These are phyloP conservation scores for Halenospora varia DNA, from an alignment of 495 filamentous ascomycete species.

Conservation along the genomic window DNA sequence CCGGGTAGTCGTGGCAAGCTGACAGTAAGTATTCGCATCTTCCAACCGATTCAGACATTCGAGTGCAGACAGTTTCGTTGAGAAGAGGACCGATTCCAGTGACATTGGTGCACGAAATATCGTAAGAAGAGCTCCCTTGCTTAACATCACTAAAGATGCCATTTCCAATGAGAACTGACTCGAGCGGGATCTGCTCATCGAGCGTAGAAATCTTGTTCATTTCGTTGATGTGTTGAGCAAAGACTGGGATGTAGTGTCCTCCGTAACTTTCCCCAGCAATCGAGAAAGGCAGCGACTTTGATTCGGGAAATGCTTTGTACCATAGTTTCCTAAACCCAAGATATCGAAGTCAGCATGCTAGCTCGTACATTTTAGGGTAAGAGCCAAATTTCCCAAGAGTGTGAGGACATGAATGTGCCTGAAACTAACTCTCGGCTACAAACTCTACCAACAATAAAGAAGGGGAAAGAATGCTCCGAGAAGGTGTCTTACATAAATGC, in stretches of 20 bases:
- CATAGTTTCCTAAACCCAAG: too few species aligned
- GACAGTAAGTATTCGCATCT: slow-evolving; percentile 63
- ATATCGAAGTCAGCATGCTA: too few species aligned
- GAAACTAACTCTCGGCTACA: too few species aligned
- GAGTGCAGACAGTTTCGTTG: slow-evolving; percentile 51
- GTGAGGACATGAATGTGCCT: too few species aligned
- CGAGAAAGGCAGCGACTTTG: slow-evolving; percentile 28
- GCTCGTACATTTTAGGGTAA: too few species aligned
- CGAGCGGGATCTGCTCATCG: slow-evolving; percentile 73
- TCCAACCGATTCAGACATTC: slow-evolving; percentile 64
- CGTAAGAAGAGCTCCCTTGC: slow-evolving; percentile 46
- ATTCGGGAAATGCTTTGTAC: slow-evolving; percentile 42
- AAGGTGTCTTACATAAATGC: too few species aligned
- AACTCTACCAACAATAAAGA: too few species aligned
- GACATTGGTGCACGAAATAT: slow-evolving; percentile 68
- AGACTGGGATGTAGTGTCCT: slow-evolving; percentile 72
- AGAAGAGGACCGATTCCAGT: slow-evolving; percentile 28
- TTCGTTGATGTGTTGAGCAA: slow-evolving; percentile 57
- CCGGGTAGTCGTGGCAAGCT: slow-evolving; percentile 63
- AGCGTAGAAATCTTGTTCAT: slow-evolving; percentile 48
- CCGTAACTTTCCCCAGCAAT: slow-evolving; percentile 71
- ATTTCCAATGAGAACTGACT: slow-evolving; percentile 70
- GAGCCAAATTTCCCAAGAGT: too few species aligned
- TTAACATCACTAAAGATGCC: slow-evolving; percentile 66
- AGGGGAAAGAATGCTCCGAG: too few species aligned